Conservation (phyloP, 305 asterid species). For the Fraxinus sp. region DNA sequence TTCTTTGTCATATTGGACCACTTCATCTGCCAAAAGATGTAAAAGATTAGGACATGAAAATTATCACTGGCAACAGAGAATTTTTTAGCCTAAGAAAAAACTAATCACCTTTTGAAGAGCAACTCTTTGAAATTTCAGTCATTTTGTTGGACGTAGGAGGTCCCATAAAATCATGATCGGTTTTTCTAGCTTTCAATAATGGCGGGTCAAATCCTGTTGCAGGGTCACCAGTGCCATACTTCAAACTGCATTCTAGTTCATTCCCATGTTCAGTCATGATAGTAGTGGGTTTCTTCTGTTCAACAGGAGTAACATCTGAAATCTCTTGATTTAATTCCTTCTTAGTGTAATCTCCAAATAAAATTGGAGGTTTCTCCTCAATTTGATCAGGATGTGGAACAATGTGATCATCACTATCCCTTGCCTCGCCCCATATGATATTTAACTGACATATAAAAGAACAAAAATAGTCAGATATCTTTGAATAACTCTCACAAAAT, state of each 20-base stretch:
- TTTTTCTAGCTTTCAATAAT: slow-evolving; percentile 38
- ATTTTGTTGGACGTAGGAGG: slow-evolving; percentile 34
- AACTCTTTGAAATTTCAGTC: slow-evolving; percentile 31
- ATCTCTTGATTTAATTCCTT: slow-evolving; percentile 50
- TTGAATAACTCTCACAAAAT: neutral
- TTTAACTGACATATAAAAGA: slow-evolving; percentile 57
- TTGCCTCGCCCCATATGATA: slow-evolving; percentile 79
- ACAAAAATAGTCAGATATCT: slow-evolving; percentile 17
- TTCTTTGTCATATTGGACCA: slow-evolving; percentile 37
- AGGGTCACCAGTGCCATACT: slow-evolving; percentile 39
- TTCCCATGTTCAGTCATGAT: slow-evolving; percentile 38
- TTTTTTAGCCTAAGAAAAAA: neutral
- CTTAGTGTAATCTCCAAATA: slow-evolving; percentile 43
- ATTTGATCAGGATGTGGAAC: slow-evolving; percentile 73
- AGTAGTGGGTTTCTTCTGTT: slow-evolving; percentile 43
- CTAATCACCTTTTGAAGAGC: slow-evolving; percentile 41
- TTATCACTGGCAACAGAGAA: slow-evolving; percentile 14
- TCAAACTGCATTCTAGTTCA: slow-evolving; percentile 40
- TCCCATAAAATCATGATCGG: slow-evolving; percentile 37
- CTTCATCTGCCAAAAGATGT: slow-evolving; percentile 45
- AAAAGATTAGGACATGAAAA: slow-evolving; percentile 23
- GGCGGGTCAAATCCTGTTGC: slow-evolving; percentile 39
- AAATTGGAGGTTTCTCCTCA: slow-evolving; percentile 44
- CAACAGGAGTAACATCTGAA: slow-evolving; percentile 36
- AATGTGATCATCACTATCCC: slow-evolving; percentile 69